Conservation (phyloP, 2,329 filamentous ascomycete genomes). For the Orbilia javanica region DNA sequence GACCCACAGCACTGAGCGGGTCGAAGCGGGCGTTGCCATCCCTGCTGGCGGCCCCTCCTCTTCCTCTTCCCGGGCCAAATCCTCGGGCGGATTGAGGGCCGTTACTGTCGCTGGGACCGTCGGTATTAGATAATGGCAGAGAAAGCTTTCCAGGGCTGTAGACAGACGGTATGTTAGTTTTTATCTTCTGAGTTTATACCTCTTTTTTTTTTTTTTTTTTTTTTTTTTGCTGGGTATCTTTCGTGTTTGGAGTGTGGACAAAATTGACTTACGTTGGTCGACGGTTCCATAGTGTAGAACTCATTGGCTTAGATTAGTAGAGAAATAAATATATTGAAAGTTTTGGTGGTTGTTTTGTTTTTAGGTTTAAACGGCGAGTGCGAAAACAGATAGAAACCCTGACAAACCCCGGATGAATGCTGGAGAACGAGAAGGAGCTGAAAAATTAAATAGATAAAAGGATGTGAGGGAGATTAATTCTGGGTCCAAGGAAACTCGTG, state of each 20-base stretch:
- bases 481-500: constrained; percentile 28
- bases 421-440: constrained; percentile 4
- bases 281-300: constrained; percentile 57
- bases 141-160: constrained; percentile 52
- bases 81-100: constrained; percentile 39
- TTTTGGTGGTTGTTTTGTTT: no score
- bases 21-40: constrained; percentile 51
- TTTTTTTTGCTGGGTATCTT: background rate
- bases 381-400: constrained; percentile 9
- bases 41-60: constrained; percentile 37
- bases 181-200: no score
- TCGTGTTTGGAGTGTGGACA: background rate
- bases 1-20: constrained; percentile 48
- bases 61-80: constrained; percentile 45
- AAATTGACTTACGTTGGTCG: constrained; percentile 44
- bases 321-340: constrained; percentile 11
- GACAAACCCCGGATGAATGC: constrained; percentile 28
- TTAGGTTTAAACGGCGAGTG: constrained; percentile 14
- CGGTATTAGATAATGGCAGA: constrained; percentile 38
- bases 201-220: background rate
- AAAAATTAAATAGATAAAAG: background rate
- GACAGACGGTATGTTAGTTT: constrained; percentile 3
- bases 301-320: constrained; percentile 43
- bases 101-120: constrained; percentile 20
- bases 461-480: constrained; percentile 1